Evolutionary conservation across 495 filamentous ascomycete species (phyloP), one percentile per base, ranked within the genome.

Genomic region (Venustampulla echinocandica): DNA sequence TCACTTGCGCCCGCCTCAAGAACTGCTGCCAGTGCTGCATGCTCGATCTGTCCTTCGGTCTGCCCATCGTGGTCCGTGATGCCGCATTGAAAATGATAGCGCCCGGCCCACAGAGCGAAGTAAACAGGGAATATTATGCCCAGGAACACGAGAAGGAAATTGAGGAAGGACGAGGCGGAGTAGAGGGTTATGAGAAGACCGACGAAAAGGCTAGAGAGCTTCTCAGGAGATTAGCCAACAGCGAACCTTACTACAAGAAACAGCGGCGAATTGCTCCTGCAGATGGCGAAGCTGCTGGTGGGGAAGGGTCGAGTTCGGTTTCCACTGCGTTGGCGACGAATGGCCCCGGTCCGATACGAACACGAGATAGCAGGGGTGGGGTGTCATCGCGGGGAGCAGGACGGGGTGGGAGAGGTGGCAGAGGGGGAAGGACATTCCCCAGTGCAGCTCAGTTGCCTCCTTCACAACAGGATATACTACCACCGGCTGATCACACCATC

Each of bases 21-120:
- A 96, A 96, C 70, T 93, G 92, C 69, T 98, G 92, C 63, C 92
- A 98, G 68, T 95, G 85, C 65, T 98, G 92, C 70, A 96, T 97
- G 87, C 81, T 96, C 39, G 92, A 98, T 75, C 69, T 98, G 46
- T 85, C 84, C 15, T 97, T 95, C 63, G 92, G 93, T 42, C 67
- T 98, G 25, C 92, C 93, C 17, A 94, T 96, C 57, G 80, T 84
- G 35, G 82, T 98, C 38, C 80, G 92, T 52, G 92, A 98, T 70
- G 90, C 92, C n/a, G 92, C 92, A 1, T 75, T 98, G 41, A 95
- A 96, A 70, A 90, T 98, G 76, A 84, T 96, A 15, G 87, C 89
- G 10, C 89, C 90, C 1, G 92, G 92, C 1, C 92, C 92, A 2
- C 74, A 85, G 50, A 92, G 86, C 64, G 80, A 81, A 21, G 83